phyloP scores from a whole-genome alignment of 2,329 filamentous ascomycete species.

The Cytospora schulzeri region DNA sequence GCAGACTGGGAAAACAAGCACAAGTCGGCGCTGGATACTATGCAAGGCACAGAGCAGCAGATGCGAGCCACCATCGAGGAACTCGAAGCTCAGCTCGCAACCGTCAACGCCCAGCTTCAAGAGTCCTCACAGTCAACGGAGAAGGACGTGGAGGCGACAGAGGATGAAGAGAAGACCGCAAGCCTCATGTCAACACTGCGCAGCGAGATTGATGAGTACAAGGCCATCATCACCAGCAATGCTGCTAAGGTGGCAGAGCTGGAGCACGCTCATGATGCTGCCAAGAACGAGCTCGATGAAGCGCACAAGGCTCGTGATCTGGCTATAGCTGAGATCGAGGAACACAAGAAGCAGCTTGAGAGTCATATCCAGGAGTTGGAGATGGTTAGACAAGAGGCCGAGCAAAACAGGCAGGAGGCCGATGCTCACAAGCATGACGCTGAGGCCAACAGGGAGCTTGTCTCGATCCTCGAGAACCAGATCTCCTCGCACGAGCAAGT shows the following conservation, averaged over 20 bases:
- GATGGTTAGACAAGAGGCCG: slow-evolving; percentile 62
- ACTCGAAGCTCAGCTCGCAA: slow-evolving; percentile 59
- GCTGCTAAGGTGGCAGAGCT: slow-evolving; percentile 70
- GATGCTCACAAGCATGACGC: slow-evolving; percentile 42
- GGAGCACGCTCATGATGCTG: slow-evolving; percentile 69
- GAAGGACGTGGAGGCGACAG: slow-evolving; percentile 43
- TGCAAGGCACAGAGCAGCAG: slow-evolving; percentile 72
- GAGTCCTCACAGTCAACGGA: slow-evolving; percentile 23
- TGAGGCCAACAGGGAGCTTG: slow-evolving; percentile 40
- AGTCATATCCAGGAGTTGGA: slow-evolving; percentile 63
- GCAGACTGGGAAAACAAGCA: slow-evolving; percentile 77
- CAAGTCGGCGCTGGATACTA: slow-evolving; percentile 66
- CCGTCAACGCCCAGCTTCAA: slow-evolving; percentile 19
- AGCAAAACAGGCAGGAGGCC: slow-evolving; percentile 50
- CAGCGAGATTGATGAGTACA: slow-evolving; percentile 79
- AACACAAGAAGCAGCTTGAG: slow-evolving; percentile 39
- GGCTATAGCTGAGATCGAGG: slow-evolving; percentile 46
- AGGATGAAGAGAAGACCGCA: slow-evolving; percentile 58
- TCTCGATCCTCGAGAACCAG: slow-evolving; percentile 58
- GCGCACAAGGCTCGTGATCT: slow-evolving; percentile 62
- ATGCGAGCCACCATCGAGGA: slow-evolving; percentile 73
- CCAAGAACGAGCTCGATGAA: slow-evolving; percentile 69
- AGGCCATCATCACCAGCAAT: slow-evolving; percentile 69
- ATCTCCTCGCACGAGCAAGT: slow-evolving; percentile 62
- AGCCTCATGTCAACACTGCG: slow-evolving; percentile 65